Base-by-base conservation (phyloP, 495 filamentous ascomycete species). In the Penicillium coffeae region DNA sequence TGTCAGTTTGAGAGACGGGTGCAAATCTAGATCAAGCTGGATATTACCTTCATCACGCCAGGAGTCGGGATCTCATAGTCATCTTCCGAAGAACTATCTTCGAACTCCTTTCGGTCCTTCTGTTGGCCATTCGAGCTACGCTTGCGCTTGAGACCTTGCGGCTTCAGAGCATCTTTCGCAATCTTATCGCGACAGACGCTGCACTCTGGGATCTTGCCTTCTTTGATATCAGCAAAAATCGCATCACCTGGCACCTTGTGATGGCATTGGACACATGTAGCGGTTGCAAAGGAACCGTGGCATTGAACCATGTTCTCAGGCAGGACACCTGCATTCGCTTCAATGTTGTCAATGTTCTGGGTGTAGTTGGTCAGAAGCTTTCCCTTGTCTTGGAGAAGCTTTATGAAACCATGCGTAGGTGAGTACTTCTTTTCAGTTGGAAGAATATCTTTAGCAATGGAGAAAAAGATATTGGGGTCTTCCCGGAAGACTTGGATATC, bases 331-430 rank as follows among this genome's bases (percentile, higher is more conserved):
- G 92, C 93, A 47, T 87, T 83, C 25, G 80, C 81, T 62, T 98
- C 93, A 39, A 98, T 85, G 58, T 97, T 96, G 72, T 98, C 93
- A 56, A 98, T 98, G 63, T 98, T 98, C 65, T 98, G 93, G 2
- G 92, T 94, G 70, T 96, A 98, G 68, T 96, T 95, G 20, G 91
- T 97, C 41, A 96, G 76, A 15, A 98, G 81, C 60, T 95, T 95
- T 16, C 82, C 83, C 63, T 91, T 89, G 50, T 90, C 77, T 62
- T 97, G 90, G 2, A 98, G 79, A n/a, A 96, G 76, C n/a, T 82
- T 83, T 54, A 98, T 94, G 71, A 98, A 98, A 34, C 84, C 86
- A 68, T 98, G 93, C 0, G 93, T 96, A 0, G 93, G 93, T 0
- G 93, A 90, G 68, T 80, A 86, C 52, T 83, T 85, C 56, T 72